phyloP scores from a whole-genome alignment of 2,329 filamentous ascomycete species.

The Aspergillus viridinutans region DNA sequence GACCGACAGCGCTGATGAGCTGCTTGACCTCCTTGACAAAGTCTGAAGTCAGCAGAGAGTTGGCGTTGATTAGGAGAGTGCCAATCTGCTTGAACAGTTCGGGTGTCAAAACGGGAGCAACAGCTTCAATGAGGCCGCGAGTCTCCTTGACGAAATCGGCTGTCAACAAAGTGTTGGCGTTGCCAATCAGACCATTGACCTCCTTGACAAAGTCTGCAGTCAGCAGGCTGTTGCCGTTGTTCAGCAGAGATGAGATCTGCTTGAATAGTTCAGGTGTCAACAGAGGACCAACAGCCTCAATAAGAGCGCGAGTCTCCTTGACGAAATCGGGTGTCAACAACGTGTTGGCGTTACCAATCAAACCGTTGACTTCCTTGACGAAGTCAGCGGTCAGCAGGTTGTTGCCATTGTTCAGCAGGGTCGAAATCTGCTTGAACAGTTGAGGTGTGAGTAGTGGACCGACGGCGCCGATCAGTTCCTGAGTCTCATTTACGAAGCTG shows the following conservation, averaged over 20 bases:
- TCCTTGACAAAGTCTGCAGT: constrained; percentile 11
- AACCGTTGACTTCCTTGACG: constrained; percentile 6
- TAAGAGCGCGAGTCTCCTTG: constrained; percentile 1
- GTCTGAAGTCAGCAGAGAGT: constrained; percentile 28
- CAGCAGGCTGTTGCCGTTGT: constrained; percentile 3
- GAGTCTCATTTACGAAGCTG: constrained; percentile 1
- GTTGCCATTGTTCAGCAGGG: constrained; percentile 3
- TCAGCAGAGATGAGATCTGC: constrained; percentile 1
- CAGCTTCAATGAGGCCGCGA: constrained; percentile 16
- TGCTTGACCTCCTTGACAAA: constrained; percentile 23
- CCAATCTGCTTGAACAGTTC: constrained; percentile 22
- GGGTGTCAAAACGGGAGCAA: constrained; percentile 22
- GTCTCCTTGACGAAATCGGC: constrained; percentile 28
- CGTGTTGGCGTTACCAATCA: constrained; percentile 10
- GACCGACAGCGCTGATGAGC: constrained; percentile 18
- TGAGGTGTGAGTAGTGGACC: constrained; percentile 1
- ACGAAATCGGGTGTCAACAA: constrained; percentile 4
- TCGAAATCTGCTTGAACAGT: constrained; percentile 3
- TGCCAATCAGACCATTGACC: constrained; percentile 15
- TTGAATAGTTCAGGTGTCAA: constrained; percentile 2
- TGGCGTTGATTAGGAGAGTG: constrained; percentile 21
- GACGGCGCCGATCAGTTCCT: constrained; percentile 1
- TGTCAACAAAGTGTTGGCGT: constrained; percentile 28
- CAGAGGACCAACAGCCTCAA: constrained; percentile 1
- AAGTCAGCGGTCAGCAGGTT: constrained; percentile 5